Base-by-base conservation (phyloP, 1,284 basidiomycete genomes). In the Moniliella sp. region DNA sequence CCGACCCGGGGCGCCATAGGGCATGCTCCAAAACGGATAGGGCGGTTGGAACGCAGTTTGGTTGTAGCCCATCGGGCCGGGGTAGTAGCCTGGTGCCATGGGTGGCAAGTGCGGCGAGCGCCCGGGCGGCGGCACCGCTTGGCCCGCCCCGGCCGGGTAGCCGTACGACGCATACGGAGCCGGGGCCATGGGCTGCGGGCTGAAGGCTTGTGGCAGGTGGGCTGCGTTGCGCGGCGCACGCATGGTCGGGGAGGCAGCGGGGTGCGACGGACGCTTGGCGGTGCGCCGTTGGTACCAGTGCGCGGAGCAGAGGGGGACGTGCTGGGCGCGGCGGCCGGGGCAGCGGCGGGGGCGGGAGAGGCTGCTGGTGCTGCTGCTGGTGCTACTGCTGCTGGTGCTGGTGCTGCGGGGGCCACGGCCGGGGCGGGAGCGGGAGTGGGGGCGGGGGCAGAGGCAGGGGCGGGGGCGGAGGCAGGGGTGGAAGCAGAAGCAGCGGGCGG, bases 271-370 rank as follows among this genome's bases (percentile, higher is more conserved):
- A 35, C 34, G 28, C 30, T 35, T 10, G 28, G 31, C 13, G 16
- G 25, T 18, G 4, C 18, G 18, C 18, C 33, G 35, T 23, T 35
- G 37, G 15, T 13, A n/a, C 13, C 36, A 35, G 31, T 46, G 47
- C 46, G 49, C 49, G 9, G 39, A 40, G 33, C 49, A 49, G 46
- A 51, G 50, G 18, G 38, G 38, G 16, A 45, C 38, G 27, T 48
- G 42, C 26, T 37, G 38, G 34, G 51, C 37, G 33, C 47, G n/a
- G n/a, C n/a, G n/a, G n/a, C n/a, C n/a, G n/a, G n/a, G n/a, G n/a
- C n/a, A 21, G n/a, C n/a, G n/a, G 49, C 27, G 50, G 50, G 7
- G 46, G 48, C n/a, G 48, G 37, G 13, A 21, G 29, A 14, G 25
- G 18, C 18, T 31, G 29, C 14, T n/a, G 25, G 12, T 21, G 18